Evolutionary conservation across 2,329 filamentous ascomycete genomes (phyloP), one percentile per base, ranked within the genome.

Genomic region (Massarina eburnea): DNA sequence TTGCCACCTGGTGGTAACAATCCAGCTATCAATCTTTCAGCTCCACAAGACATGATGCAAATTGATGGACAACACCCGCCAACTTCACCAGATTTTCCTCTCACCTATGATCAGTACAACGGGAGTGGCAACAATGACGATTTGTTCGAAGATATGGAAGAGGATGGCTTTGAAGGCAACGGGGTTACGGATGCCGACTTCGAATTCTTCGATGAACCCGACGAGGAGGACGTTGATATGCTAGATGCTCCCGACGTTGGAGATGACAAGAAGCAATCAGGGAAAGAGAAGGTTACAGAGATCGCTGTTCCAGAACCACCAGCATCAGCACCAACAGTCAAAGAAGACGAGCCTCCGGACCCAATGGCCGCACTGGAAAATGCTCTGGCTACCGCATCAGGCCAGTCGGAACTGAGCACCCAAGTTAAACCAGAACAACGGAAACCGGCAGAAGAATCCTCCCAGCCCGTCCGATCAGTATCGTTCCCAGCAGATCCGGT

Each of bases 131-230:
- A 51, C 24, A 64, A 68, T 40, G 80, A 83, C 49, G 81, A 85
- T 56, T 72, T 89, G 4, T 88, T 89, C 59, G 84, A 80, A 17
- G 85, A 88, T 43, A 76, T 88, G 54, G 83, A 83, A 10, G 81
- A 80, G 8, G 85, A 89, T 54, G 80, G 86, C 55, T 89, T 89
- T 68, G 83, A 79, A n/a, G 81, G 84, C n/a, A 80, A 82, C 51
- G 81, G 74, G n/a, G 75, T 92, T n/a, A 91, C 86, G 1, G 89
- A 94, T 56, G 88, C 83, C 5, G 89, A 94, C 61, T 92, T 92
- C 64, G 89, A 81, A 63, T 92, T 91, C 67, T 92, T 92, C 56
- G 88, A 92, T 58, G 84, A 86, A 49, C 77, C 77, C 2, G 73
- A 72, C 37, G 72, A 66, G 33, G 68, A 65, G n/a, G 66, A 68